A percentile compares a stretch with the other conserved stretches of the same genome.
phyloP scores from a whole-genome alignment of 208 protist species.

The Acanthamoeba culbertsoni region DNA sequence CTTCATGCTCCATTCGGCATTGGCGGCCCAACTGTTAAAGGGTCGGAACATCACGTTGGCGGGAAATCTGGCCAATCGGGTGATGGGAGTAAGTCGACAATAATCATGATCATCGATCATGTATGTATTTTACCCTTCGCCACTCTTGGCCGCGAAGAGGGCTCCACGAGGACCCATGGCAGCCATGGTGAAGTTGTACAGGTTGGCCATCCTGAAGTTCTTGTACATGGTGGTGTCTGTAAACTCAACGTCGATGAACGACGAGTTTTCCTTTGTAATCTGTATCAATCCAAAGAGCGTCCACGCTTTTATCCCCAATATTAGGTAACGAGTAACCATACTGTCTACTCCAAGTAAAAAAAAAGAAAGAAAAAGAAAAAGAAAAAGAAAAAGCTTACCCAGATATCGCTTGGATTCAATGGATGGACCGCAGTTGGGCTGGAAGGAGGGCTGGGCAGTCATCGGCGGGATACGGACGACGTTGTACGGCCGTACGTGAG shows the following conservation, averaged over 20 bases:
- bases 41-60: background rate
- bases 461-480: background rate
- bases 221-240: background rate
- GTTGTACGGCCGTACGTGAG: background rate
- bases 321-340: background rate
- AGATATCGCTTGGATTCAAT: background rate
- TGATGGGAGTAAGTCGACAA: background rate
- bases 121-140: background rate
- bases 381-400: background rate
- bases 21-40: conserved; percentile 17
- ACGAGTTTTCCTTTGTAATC: background rate
- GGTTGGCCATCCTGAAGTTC: conserved; percentile 45
- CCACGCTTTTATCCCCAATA: background rate
- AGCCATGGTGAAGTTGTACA: conserved; percentile 10
- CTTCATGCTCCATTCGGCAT: background rate
- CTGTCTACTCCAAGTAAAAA: background rate
- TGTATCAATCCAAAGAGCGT: conserved; percentile 4
- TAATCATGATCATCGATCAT: background rate
- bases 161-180: background rate
- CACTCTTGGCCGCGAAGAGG: background rate
- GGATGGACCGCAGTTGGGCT: background rate
- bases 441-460: conserved; percentile 21
- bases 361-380: background rate
- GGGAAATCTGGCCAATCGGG: background rate
- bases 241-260: conserved; percentile 2